Evolutionary conservation across 176 grass and related monocot species (phyloP), one percentile per base, ranked within the genome.

Genomic region (Bromus sterilis): DNA sequence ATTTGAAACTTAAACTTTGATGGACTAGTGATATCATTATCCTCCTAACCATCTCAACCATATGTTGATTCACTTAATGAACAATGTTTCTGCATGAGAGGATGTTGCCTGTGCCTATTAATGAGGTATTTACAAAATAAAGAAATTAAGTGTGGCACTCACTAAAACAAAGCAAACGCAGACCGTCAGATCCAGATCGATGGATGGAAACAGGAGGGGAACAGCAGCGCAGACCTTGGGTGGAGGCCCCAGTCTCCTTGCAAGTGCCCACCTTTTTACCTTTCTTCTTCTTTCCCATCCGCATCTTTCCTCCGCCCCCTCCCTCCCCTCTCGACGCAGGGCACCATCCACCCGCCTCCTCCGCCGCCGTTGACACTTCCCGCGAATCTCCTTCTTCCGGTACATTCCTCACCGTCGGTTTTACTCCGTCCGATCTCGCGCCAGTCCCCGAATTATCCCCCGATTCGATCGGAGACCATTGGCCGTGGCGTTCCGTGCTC

Each of bases 131-230:
- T n/a, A n/a, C n/a, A n/a, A n/a, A n/a, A n/a, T n/a, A n/a, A n/a
- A n/a, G n/a, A n/a, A n/a, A n/a, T n/a, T n/a, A n/a, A n/a, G n/a
- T n/a, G n/a, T n/a, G n/a, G n/a, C n/a, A n/a, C n/a, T n/a, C n/a
- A n/a, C n/a, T n/a, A n/a, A n/a, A n/a, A n/a, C n/a, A n/a, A n/a
- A n/a, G 21, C 1, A n/a, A 85, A 71, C 15, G 0, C 4, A 28
- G 39, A 42, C 82, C 87, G 87, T 70, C 53, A 41, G 71, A 89
- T 85, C 53, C 77, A 80, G 16, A 77, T 77, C 32, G 77, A 81
- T 78, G 77, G 82, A 71, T 55, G 76, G 80, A 70, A 71, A 30
- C 16, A 9, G 77, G 87, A 77, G 77, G 33, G 77, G 33, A 63
- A 26, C 23, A 28, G 23, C 51, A 1, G 81, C 74, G 34, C 46